Evolutionary conservation across 352 stramenopile genomes (phyloP).

Genomic region (Phytopythium oedochilum): DNA sequence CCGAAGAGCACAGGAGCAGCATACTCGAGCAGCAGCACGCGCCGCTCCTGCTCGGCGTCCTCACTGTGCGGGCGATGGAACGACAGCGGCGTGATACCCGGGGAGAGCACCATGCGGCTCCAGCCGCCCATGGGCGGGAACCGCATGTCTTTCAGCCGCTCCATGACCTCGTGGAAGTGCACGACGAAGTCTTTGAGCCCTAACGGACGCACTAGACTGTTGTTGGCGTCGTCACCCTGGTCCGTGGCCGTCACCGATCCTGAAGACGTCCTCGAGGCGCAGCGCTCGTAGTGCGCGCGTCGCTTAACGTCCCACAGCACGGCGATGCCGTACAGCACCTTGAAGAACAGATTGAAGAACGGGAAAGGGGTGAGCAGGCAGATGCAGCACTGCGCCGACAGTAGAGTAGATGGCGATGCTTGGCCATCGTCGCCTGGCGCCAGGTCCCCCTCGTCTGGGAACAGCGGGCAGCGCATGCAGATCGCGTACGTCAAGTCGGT

Average conservation of each 20-base stretch:
- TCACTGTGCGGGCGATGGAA: conserved; percentile 75
- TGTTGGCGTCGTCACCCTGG: conserved; percentile 11
- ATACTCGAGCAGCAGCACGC: conserved; percentile 67
- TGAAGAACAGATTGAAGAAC: conserved; percentile 86
- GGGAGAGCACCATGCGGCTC: conserved; percentile 56
- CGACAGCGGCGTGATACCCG: conserved; percentile 51
- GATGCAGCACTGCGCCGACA: conserved; percentile 57
- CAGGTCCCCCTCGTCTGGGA: conserved; percentile 38
- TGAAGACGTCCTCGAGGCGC: background rate
- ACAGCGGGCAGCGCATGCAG: conserved; percentile 58
- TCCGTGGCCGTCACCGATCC: background rate
- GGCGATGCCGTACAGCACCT: conserved; percentile 69
- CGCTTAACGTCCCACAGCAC: conserved; percentile 62
- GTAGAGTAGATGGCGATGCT: background rate
- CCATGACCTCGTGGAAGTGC: conserved; percentile 61
- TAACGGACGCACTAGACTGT: conserved; percentile 11
- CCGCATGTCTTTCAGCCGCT: conserved; percentile 48
- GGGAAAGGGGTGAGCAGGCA: conserved; percentile 72
- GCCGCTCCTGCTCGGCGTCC: conserved; percentile 44
- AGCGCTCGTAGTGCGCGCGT: conserved; percentile 28
- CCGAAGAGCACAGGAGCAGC: conserved; percentile 66
- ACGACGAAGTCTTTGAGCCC: conserved; percentile 52
- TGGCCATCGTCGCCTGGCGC: background rate
- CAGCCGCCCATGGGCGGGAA: conserved; percentile 74
- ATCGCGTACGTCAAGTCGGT: conserved; percentile 66